Evolutionary conservation across 306 rosid genomes (phyloP).

Genomic region (Cercis canadensis): DNA sequence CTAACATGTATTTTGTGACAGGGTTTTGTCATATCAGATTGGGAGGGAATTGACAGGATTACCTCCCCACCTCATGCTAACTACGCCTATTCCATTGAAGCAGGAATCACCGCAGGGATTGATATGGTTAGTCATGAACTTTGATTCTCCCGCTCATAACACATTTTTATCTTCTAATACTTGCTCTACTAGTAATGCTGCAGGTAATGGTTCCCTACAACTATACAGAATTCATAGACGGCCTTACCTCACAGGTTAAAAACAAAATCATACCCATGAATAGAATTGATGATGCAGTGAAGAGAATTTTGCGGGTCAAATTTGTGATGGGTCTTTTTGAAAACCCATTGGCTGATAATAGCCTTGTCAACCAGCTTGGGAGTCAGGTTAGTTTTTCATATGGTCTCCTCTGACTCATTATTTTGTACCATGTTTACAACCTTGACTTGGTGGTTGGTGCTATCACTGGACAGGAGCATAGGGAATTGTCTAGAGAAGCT

Average conservation of each 20-base stretch:
- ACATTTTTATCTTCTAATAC: background rate
- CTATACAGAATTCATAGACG: conserved; percentile 45
- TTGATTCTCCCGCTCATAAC: background rate
- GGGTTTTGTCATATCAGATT: conserved; percentile 56
- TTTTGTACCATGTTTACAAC: background rate
- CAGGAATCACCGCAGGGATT: conserved; percentile 47
- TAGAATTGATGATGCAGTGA: conserved; percentile 58
- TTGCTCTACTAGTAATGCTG: background rate
- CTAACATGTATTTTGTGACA: background rate
- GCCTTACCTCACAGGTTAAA: conserved; percentile 49
- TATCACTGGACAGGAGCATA: conserved; percentile 45
- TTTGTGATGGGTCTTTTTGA: conserved; percentile 59
- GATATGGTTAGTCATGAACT: conserved; percentile 41
- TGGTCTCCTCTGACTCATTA: background rate
- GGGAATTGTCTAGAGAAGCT: conserved; percentile 54
- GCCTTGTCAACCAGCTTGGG: conserved; percentile 49
- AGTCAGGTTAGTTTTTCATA: conserved; percentile 40
- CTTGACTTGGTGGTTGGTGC: background rate
- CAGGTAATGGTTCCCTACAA: conserved; percentile 52
- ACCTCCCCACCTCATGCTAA: conserved; percentile 47
- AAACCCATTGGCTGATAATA: conserved; percentile 50
- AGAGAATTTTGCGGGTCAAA: conserved; percentile 55
- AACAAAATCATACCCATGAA: conserved; percentile 47
- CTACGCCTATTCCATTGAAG: conserved; percentile 38
- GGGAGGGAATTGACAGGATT: conserved; percentile 49